These are phyloP conservation scores for Achaetomium macrosporum DNA, from an alignment of 2,329 filamentous ascomycete genomes.

Conservation along the genomic window DNA sequence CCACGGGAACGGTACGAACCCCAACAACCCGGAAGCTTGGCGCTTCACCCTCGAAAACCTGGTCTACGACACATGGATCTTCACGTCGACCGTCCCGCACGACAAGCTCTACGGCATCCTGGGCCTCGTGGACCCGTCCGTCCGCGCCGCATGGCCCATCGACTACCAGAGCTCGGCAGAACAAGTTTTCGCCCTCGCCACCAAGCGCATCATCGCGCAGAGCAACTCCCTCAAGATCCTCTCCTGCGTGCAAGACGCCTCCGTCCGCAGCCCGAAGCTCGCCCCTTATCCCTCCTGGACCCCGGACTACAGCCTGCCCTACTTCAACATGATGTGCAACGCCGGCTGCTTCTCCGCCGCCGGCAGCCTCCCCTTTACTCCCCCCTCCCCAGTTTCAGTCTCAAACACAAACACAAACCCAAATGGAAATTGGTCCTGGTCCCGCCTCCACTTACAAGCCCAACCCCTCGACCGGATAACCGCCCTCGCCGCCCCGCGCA, in stretches of 20 bases:
- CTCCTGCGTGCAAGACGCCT: conserved; percentile 13
- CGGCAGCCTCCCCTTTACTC: neutral
- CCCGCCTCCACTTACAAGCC: conserved; percentile 4
- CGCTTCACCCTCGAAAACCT: conserved; percentile 9
- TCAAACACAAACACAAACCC: too few species aligned
- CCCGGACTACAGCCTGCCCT: conserved; percentile 14
- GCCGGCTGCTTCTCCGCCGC: conserved; percentile 1
- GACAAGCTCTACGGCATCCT: conserved; percentile 17
- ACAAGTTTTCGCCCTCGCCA: conserved; percentile 6
- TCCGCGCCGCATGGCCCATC: conserved; percentile 4
- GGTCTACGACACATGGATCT: conserved; percentile 13
- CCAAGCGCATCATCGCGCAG: conserved; percentile 6
- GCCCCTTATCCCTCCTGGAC: conserved; percentile 8
- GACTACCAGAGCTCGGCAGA: conserved; percentile 8
- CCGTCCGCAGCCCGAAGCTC: conserved; percentile 5
- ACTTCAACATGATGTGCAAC: conserved; percentile 16
- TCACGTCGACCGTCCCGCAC: conserved; percentile 9
- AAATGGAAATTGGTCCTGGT: conserved; percentile 2
- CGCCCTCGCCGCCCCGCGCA: conserved; percentile 7
- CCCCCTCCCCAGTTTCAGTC: neutral
- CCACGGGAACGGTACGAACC: neutral
- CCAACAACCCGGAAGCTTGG: neutral
- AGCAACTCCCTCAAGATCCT: conserved; percentile 7
- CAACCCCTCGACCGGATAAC: conserved; percentile 11
- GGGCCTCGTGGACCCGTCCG: conserved; percentile 1